Evolutionary conservation across 2,329 filamentous ascomycete species (phyloP).

Genomic region (Sphaceloma murrayae): DNA sequence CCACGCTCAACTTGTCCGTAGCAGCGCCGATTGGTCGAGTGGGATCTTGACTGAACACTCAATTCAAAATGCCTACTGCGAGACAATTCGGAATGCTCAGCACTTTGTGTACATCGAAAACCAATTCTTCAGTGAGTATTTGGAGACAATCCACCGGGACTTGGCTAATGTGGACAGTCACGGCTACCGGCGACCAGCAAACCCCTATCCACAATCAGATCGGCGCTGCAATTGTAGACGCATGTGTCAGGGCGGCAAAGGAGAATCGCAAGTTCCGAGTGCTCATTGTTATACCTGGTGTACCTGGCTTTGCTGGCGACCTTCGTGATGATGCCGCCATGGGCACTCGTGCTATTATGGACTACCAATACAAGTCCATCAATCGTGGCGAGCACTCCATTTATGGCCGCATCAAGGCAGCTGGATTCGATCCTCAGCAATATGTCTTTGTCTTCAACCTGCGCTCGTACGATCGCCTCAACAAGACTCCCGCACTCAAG

Average conservation of each 20-base stretch:
- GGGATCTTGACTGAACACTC: slow-evolving; percentile 77
- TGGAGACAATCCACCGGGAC: not conserved
- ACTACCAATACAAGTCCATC: slow-evolving; percentile 96
- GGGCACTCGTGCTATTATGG: slow-evolving; percentile 91
- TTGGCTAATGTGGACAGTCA: slow-evolving; percentile 41
- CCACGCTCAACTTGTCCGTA: slow-evolving; percentile 76
- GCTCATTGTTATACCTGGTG: slow-evolving; percentile 80
- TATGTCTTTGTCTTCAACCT: slow-evolving; percentile 93
- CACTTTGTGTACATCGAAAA: slow-evolving; percentile 98
- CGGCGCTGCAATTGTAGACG: slow-evolving; percentile 81
- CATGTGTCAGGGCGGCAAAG: slow-evolving; percentile 68
- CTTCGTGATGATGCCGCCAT: slow-evolving; percentile 71
- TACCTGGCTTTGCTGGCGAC: slow-evolving; percentile 91
- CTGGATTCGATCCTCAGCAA: slow-evolving; percentile 67
- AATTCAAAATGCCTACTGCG: slow-evolving; percentile 78
- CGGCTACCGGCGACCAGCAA: slow-evolving; percentile 82
- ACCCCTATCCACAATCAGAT: slow-evolving; percentile 78
- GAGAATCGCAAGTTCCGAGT: slow-evolving; percentile 82
- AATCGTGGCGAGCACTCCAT: slow-evolving; percentile 87
- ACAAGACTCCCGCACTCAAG: slow-evolving; percentile 64
- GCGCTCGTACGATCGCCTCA: slow-evolving; percentile 83
- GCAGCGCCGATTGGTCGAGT: slow-evolving; percentile 86
- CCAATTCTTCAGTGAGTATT: slow-evolving; percentile 75
- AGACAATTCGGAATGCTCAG: slow-evolving; percentile 76
- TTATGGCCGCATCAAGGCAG: slow-evolving; percentile 62